Conservation (phyloP, 495 filamentous ascomycete genomes). For the Podospora tetraspora region DNA sequence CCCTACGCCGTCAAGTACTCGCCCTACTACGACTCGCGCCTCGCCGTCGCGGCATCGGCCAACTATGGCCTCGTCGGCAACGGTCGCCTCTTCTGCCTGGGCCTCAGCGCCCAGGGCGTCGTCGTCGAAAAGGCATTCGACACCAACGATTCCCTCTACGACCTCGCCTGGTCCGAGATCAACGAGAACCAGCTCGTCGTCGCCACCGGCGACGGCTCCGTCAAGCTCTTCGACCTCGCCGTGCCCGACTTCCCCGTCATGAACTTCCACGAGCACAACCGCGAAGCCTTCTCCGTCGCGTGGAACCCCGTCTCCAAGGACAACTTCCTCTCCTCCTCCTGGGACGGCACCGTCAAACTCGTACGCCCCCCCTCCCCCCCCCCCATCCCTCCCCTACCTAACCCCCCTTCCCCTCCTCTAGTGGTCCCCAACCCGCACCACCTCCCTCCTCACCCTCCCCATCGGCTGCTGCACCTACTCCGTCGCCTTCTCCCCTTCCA, state of each 20-base stretch:
- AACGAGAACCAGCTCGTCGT: slow-evolving; percentile 90
- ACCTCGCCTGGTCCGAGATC: slow-evolving; percentile 86
- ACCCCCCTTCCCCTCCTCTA: slow-evolving; percentile 5
- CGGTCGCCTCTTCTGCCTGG: slow-evolving; percentile 77
- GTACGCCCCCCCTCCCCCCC: slow-evolving; percentile 33
- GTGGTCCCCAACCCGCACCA: slow-evolving; percentile 71
- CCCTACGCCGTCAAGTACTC: slow-evolving; percentile 96
- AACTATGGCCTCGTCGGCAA: slow-evolving; percentile 98
- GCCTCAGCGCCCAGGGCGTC: slow-evolving; percentile 75
- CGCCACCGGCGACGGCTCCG: slow-evolving; percentile 82
- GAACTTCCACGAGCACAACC: slow-evolving; percentile 84
- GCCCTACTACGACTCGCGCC: slow-evolving; percentile 89
- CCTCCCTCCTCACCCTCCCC: slow-evolving; percentile 76
- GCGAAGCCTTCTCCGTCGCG: slow-evolving; percentile 82
- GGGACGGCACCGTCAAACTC: slow-evolving; percentile 92
- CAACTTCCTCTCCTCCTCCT: slow-evolving; percentile 79
- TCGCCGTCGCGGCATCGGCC: slow-evolving; percentile 78
- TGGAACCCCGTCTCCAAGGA: slow-evolving; percentile 94
- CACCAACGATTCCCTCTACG: slow-evolving; percentile 94
- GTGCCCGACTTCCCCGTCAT: slow-evolving; percentile 75
- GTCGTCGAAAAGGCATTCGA: slow-evolving; percentile 85
- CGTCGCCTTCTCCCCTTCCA: slow-evolving; percentile 73
- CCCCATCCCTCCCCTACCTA: neutral
- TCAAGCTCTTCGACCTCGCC: slow-evolving; percentile 87
- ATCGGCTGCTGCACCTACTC: slow-evolving; percentile 89